These are phyloP conservation scores for Hanseniaspora guilliermondii DNA, from an alignment of 805 yeast species.

Conservation along the genomic window DNA sequence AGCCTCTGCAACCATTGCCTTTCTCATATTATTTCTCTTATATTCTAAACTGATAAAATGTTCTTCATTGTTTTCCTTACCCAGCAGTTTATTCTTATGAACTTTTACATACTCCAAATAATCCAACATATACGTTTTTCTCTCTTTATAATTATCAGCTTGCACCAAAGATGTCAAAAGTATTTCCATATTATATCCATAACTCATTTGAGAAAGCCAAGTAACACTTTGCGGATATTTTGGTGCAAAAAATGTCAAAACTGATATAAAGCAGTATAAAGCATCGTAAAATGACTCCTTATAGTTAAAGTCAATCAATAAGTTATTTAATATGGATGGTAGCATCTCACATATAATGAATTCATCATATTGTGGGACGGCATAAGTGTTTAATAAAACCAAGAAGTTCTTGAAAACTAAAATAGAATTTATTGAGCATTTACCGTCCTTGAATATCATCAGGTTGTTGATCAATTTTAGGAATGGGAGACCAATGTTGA, in stretches of 20 bases:
- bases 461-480: constrained; percentile 62
- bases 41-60: constrained; percentile 22
- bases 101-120: constrained; percentile 55
- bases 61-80: constrained; percentile 31
- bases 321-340: constrained; percentile 54
- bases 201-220: constrained; percentile 45
- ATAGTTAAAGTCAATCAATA: constrained; percentile 63
- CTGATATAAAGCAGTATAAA: constrained; percentile 62
- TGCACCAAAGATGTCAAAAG: constrained; percentile 53
- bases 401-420: constrained; percentile 64
- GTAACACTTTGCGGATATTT: constrained; percentile 55
- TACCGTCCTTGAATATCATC: constrained; percentile 72
- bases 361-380: constrained; percentile 63
- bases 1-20: constrained; percentile 41
- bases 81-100: constrained; percentile 22
- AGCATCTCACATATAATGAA: constrained; percentile 39
- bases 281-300: constrained; percentile 85
- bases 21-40: constrained; percentile 28
- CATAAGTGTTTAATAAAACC: constrained; percentile 49
- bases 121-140: constrained; percentile 65
- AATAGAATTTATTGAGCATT: constrained; percentile 85
- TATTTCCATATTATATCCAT: constrained; percentile 45
- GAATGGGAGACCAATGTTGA: constrained; percentile 63
- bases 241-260: constrained; percentile 44
- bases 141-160: constrained; percentile 63